Base-by-base conservation (phyloP, 2,329 filamentous ascomycete genomes). In the Apiospora phragmitis region DNA sequence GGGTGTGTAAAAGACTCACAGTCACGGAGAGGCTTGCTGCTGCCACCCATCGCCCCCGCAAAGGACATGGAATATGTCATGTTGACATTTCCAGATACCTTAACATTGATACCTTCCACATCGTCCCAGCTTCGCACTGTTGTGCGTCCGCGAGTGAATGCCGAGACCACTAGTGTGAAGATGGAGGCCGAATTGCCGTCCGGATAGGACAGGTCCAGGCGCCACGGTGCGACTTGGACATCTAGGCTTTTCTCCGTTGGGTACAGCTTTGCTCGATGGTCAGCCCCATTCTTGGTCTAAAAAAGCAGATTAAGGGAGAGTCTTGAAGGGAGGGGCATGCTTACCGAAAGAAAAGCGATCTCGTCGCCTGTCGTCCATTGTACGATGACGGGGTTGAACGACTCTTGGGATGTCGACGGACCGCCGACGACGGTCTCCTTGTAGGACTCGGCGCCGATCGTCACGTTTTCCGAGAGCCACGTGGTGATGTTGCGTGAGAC, bases 381-480 rank as follows among this genome's bases (percentile, higher is more conserved):
- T 0, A 88, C 83, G 7, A 91, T 85, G 0, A 87, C 86, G 0
- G 89, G 89, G 71, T 87, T 90, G 77, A 89, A 91, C 0, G 86
- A 84, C 8, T 77, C 81, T 6, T 84, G 83, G 59, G 86, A 87
- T 68, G 83, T 82, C 1, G 84, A 82, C 6, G 86, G 85, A 0
- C 89, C 90, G 12, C 89, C 89, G 7, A 90, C 77, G 1, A 85
- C 83, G 55, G 83, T 85, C 77, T 91, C 85, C 16, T 86, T 83
- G 73, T 89, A 90, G 0, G 87, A 86, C 75, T 89, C 85, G 0
- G 86, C 88, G 47, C 90, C 90, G 72, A 92, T 90, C 11, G 85
- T 90, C 14, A 91, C 79, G 32, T 87, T 84, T 3, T 83, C 78
- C 0, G 86, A 86, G 0, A 91, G 74, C 87, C 88, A 91, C 14